Base-by-base conservation (phyloP, 352 stramenopile genomes). In the Phytophthora crassamura region DNA sequence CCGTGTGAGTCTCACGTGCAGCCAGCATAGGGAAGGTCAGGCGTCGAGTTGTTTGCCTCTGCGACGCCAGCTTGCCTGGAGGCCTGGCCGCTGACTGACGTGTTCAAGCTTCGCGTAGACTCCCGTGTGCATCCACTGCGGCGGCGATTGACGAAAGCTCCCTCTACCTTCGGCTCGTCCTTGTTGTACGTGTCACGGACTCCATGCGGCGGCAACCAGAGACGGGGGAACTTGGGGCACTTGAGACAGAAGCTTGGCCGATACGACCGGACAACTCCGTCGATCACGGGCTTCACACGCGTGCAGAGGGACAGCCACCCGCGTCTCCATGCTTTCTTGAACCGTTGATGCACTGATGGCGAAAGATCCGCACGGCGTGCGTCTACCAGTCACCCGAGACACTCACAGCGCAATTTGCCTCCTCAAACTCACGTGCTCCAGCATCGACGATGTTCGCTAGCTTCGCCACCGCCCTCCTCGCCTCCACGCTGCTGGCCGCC, bases 401-500 rank as follows among this genome's bases (percentile, higher is more conserved):
- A 22, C n/a, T 40, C 65, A 74, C 40, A 56, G 46, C 35, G 45
- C 22, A 63, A 66, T 63, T 74, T 56, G 22, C 51, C 9, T 72
- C 33, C 36, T 57, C n/a, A 9, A 36, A 18, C 38, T 41, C 38
- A 73, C 47, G 35, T 65, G n/a, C 25, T 45, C 1, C 28, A 49
- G 25, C 33, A 14, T 42, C 33, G 12, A 54, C 36, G n/a, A 72
- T 72, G 64, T 38, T 64, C 61, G 20, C 47, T 11, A 60, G 25
- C 52, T 59, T 75, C 40, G 41, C 47, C 52, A 48, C 63, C 33
- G 57, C 57, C 14, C 35, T 69, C 35, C 34, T 76, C 35, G 68
- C 52, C n/a, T 69, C 68, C 56, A 72, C 58, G n/a, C 42, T 75
- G 28, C 57, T 75, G 45, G 62, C 45, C 20, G 57, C 53, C 36